Evolutionary conservation across 352 stramenopile genomes (phyloP).

Genomic region (Salisapilia sapeloensis): DNA sequence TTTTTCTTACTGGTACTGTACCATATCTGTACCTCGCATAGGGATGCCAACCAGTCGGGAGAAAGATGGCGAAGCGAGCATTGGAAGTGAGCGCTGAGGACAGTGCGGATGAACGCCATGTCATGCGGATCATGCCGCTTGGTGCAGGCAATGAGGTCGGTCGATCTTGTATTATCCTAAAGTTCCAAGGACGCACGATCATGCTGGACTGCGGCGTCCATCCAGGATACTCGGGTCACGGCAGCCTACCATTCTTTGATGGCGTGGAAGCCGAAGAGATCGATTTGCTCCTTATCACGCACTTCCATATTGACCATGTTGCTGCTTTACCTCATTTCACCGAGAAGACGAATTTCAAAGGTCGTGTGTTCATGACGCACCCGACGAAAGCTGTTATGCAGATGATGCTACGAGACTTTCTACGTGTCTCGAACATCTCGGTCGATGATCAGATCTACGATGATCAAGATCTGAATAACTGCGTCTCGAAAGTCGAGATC

Average conservation of each 20-base stretch:
- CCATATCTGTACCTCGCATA: no score
- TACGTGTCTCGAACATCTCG: conserved; percentile 89
- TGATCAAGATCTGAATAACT: conserved; percentile 92
- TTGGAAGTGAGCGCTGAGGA: conserved; percentile 19
- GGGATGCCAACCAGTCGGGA: no score
- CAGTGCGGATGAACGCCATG: conserved; percentile 67
- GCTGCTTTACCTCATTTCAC: conserved; percentile 98
- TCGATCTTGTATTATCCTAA: conserved; percentile 97
- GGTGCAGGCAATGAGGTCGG: conserved; percentile 98
- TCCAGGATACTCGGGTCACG: conserved; percentile 90
- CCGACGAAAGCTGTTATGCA: conserved; percentile 98
- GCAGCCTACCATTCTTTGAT: conserved; percentile 97
- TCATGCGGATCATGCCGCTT: conserved; percentile 91
- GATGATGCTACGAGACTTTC: conserved; percentile 95
- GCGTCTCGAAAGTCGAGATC: conserved; percentile 95
- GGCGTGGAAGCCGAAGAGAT: conserved; percentile 89
- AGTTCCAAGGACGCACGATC: conserved; percentile 98
- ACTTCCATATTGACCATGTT: conserved; percentile 99
- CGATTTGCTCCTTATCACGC: conserved; percentile 96
- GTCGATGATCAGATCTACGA: conserved; percentile 88
- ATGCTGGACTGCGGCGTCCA: conserved; percentile 88
- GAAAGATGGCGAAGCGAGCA: conserved; percentile 2
- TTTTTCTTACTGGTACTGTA: no score
- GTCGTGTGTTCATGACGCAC: conserved; percentile 98
- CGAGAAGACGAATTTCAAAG: conserved; percentile 96